A percentile compares a stretch with the other conserved stretches of the same genome.
These are phyloP conservation scores for Verticillium albo-atrum DNA, from an alignment of 2,329 filamentous ascomycete genomes.

Conservation along the genomic window DNA sequence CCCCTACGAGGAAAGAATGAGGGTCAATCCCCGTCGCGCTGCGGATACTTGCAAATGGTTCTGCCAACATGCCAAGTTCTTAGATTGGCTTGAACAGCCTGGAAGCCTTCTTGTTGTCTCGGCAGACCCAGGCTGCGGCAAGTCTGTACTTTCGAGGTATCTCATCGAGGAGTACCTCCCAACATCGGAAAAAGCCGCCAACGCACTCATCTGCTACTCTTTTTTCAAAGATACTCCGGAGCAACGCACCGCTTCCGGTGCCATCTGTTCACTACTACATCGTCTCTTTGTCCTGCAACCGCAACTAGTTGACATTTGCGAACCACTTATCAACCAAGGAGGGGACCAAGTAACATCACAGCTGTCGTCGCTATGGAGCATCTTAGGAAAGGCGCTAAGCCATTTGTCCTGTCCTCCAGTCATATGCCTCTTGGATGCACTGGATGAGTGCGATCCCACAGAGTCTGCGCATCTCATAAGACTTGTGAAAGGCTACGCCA, in stretches of 20 bases:
- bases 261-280: slow-evolving; percentile 30
- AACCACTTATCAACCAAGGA: neutral
- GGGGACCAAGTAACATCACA: neutral
- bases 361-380: neutral
- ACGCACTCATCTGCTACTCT: slow-evolving; percentile 31
- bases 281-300: slow-evolving; percentile 15
- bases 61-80: slow-evolving; percentile 22
- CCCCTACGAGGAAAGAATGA: neutral
- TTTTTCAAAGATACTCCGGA: slow-evolving; percentile 37
- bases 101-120: slow-evolving; percentile 27
- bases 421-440: neutral
- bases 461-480: neutral
- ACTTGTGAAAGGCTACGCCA: neutral
- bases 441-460: neutral
- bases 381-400: neutral
- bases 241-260: slow-evolving; percentile 27
- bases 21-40: slow-evolving; percentile 6
- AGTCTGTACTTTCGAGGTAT: slow-evolving; percentile 29
- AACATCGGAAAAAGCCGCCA: neutral
- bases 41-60: slow-evolving; percentile 26
- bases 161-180: slow-evolving; percentile 22
- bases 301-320: neutral
- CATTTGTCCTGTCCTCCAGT: neutral
- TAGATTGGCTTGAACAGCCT: slow-evolving; percentile 19
- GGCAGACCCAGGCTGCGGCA: slow-evolving; percentile 33